Evolutionary conservation across 257 asterid species (phyloP), one percentile per base, ranked within the genome.

Genomic region (Nicotiana tabacum): DNA sequence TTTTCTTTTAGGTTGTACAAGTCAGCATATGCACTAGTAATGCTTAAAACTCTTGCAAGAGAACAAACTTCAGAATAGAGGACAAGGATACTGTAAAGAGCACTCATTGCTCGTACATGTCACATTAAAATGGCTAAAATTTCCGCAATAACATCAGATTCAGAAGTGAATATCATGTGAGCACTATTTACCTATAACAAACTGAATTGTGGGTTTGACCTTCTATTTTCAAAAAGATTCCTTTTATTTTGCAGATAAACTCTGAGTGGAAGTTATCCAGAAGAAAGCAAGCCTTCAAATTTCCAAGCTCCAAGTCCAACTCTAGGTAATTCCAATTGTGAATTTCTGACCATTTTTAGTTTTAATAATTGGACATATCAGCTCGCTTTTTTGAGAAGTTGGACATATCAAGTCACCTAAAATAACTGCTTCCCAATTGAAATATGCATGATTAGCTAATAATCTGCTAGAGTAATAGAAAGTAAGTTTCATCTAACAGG

Each of bases 401-500:
- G 51, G 51, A 43, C 51, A 43, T 43, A 43, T 43, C 51, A 43
- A 43, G 12, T 43, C 51, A 43, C 51, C 0, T 13, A 13, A 53
- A 53, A 12, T 53, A 15, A 12, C 58, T 18, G 13, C 58, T 53
- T 53, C 58, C 13, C 58, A 53, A 15, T 53, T 53, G 18, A 53
- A 53, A 53, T 53, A 13, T 53, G 58, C 6, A 53, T 10, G 58
- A 13, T 53, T 13, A 53, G 58, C 1, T 18, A 53, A 13, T 11
- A 53, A 53, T 76, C 43, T 76, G 39, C 64, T 27, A 51, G 64
- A 76, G 53, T 76, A 27, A 51, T 27, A 27, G 27, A 27, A 51
- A 76, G 80, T 76, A 27, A 48, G 27, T 48, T 81, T 65, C 78
- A 81, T 81, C 66, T 32, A 58, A 57, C 21, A 81, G 77, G 56